phyloP scores from a whole-genome alignment of 164 flowering plant genomes.

The Amborella trichopoda region DNA sequence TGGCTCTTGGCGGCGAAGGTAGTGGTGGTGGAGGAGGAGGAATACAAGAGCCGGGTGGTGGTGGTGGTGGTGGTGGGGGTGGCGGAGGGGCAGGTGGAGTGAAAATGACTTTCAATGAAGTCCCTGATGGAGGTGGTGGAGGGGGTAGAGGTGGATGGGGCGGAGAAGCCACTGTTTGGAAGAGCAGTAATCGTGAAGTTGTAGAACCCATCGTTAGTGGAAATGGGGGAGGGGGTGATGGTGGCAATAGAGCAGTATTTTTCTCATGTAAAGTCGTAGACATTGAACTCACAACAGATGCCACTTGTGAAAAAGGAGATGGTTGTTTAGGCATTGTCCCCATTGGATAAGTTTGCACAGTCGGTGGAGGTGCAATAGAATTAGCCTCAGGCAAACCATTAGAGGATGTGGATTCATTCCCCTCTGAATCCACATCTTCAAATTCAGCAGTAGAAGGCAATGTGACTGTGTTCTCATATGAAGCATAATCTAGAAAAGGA shows the following conservation, averaged over 20 bases:
- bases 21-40: slow-evolving; percentile 1
- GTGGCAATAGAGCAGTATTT: no score
- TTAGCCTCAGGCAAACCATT: slow-evolving; percentile 3
- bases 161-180: no score
- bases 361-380: slow-evolving; percentile 5
- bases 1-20: background rate
- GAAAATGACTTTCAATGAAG: no score
- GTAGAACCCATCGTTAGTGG: no score
- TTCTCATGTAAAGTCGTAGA: no score
- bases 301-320: no score
- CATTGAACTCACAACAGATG: no score
- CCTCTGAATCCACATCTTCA: slow-evolving; percentile 11
- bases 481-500: slow-evolving; percentile 27
- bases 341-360: no score
- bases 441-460: slow-evolving; percentile 9
- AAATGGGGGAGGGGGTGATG: no score
- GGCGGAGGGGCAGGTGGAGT: no score
- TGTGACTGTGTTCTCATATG: slow-evolving; percentile 15
- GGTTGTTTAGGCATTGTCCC: no score
- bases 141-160: slow-evolving; percentile 7
- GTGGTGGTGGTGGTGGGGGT: background rate
- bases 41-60: background rate
- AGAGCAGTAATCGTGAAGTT: no score
- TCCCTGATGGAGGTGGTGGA: slow-evolving; percentile 9
- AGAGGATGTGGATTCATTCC: slow-evolving; percentile 4